These are phyloP conservation scores for Hypoxylon fuscum DNA, from an alignment of 495 filamentous ascomycete species.

Conservation along the genomic window DNA sequence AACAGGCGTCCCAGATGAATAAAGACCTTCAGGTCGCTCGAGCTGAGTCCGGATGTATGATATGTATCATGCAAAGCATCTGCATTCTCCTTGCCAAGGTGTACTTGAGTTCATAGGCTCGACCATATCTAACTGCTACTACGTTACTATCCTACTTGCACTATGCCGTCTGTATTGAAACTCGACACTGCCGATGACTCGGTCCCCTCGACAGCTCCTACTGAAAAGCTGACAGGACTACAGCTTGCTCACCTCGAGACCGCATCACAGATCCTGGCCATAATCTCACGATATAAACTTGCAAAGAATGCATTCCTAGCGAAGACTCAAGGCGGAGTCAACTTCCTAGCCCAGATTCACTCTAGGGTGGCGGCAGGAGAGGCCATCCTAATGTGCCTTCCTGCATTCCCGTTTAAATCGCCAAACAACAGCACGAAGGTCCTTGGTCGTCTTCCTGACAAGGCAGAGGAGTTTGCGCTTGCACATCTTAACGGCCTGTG, in stretches of 20 bases:
- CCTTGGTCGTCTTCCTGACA: slow-evolving; percentile 59
- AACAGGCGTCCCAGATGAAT: slow-evolving; percentile 11
- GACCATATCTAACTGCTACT: slow-evolving; percentile 18
- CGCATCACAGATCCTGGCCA: slow-evolving; percentile 38
- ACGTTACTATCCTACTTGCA: slow-evolving; percentile 15
- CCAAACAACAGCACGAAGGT: slow-evolving; percentile 58
- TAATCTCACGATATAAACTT: slow-evolving; percentile 43
- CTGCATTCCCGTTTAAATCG: slow-evolving; percentile 65
- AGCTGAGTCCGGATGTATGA: slow-evolving; percentile 21
- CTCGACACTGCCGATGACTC: slow-evolving; percentile 24
- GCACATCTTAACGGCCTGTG: slow-evolving; percentile 56
- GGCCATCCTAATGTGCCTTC: slow-evolving; percentile 51
- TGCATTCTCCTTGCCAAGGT: slow-evolving; percentile 17
- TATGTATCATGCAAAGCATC: slow-evolving; percentile 31
- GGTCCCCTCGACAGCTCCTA: slow-evolving; percentile 6
- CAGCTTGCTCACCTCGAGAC: slow-evolving; percentile 30
- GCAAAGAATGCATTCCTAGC: slow-evolving; percentile 4
- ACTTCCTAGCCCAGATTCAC: slow-evolving; percentile 37
- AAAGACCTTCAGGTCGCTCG: slow-evolving; percentile 8
- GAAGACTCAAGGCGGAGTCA: slow-evolving; percentile 26
- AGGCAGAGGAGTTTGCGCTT: slow-evolving; percentile 61
- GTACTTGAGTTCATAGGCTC: slow-evolving; percentile 17
- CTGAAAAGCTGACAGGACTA: slow-evolving; percentile 13
- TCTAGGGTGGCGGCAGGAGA: slow-evolving; percentile 20
- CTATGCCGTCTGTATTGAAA: slow-evolving; percentile 37